Conservation (phyloP, 2,329 filamentous ascomycete species). For the Talaromyces verruculosus region DNA sequence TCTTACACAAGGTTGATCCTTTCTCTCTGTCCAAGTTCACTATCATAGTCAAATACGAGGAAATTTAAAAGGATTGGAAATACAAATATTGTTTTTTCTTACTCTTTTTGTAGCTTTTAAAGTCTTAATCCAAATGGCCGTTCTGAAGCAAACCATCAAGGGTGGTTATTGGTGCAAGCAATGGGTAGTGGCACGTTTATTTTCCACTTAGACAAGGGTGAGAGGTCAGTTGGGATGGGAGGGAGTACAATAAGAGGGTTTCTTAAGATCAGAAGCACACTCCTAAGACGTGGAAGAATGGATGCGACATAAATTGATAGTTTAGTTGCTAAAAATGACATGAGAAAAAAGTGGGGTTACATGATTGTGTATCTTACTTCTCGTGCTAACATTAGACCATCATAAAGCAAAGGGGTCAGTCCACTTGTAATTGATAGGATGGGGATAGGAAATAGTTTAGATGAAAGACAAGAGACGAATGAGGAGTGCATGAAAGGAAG, state of each 20-base stretch:
- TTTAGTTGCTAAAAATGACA: slow-evolving; percentile 21
- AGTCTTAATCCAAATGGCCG: not conserved
- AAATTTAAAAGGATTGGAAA: not conserved
- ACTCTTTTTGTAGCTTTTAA: not conserved
- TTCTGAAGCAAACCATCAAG: not conserved
- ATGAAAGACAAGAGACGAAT: slow-evolving; percentile 21
- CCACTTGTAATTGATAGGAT: slow-evolving; percentile 23
- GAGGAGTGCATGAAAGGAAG: slow-evolving; percentile 1
- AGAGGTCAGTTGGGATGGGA: too few species aligned
- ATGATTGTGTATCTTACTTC: slow-evolving; percentile 52
- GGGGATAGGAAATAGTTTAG: slow-evolving; percentile 21
- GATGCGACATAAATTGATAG: slow-evolving; percentile 41
- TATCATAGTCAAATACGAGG: not conserved
- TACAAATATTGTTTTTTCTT: not conserved
- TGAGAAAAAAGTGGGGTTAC: slow-evolving; percentile 37
- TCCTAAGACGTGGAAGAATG: slow-evolving; percentile 35
- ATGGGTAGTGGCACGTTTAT: not conserved
- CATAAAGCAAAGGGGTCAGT: slow-evolving; percentile 27
- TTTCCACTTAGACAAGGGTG: not conserved
- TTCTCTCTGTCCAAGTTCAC: not conserved
- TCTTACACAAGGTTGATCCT: not conserved
- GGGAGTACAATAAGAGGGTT: not conserved
- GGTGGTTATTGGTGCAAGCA: not conserved
- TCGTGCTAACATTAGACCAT: slow-evolving; percentile 38
- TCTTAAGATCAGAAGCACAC: not conserved